Percentiles rank a stretch among this genome's conserved stretches.
Conservation (phyloP, 2,329 filamentous ascomycete genomes). For the Colletotrichum nymphaeae region DNA sequence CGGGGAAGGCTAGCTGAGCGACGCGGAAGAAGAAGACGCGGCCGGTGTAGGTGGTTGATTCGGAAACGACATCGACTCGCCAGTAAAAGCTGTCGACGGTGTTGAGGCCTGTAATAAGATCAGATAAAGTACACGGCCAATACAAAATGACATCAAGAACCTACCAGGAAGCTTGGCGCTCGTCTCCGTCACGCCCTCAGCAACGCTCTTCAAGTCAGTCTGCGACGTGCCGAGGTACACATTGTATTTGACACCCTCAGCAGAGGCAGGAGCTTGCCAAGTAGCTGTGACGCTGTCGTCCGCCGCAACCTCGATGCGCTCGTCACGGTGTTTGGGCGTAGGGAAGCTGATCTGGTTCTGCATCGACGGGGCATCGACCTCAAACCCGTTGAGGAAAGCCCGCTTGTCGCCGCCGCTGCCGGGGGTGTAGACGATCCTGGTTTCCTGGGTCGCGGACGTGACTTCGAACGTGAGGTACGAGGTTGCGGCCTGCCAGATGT, state of each 20-base stretch:
- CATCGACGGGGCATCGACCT: constrained; percentile 42
- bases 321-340: constrained; percentile 42
- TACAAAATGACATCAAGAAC: neutral
- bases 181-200: constrained; percentile 25
- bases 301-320: constrained; percentile 39
- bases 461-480: constrained; percentile 43
- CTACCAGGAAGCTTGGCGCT: constrained; percentile 19
- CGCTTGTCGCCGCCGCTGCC: constrained; percentile 33
- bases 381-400: constrained; percentile 46
- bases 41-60: constrained; percentile 37
- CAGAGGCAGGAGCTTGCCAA: constrained; percentile 40
- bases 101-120: constrained; percentile 34
- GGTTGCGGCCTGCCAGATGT: constrained; percentile 44
- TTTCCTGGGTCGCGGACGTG: constrained; percentile 34
- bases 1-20: constrained; percentile 49
- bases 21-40: constrained; percentile 44
- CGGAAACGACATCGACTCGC: constrained; percentile 44
- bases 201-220: constrained; percentile 34
- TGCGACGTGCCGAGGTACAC: constrained; percentile 41
- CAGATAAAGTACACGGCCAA: neutral
- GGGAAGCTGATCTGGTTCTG: constrained; percentile 43
- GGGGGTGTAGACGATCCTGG: constrained; percentile 42
- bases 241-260: constrained; percentile 39
- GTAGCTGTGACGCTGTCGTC: constrained; percentile 32
- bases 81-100: constrained; percentile 43